A percentile compares a stretch with the other conserved stretches of the same genome.
These are phyloP conservation scores for Pseudocercospora pini-densiflorae DNA, from an alignment of 2,329 filamentous ascomycete species.

Conservation along the genomic window DNA sequence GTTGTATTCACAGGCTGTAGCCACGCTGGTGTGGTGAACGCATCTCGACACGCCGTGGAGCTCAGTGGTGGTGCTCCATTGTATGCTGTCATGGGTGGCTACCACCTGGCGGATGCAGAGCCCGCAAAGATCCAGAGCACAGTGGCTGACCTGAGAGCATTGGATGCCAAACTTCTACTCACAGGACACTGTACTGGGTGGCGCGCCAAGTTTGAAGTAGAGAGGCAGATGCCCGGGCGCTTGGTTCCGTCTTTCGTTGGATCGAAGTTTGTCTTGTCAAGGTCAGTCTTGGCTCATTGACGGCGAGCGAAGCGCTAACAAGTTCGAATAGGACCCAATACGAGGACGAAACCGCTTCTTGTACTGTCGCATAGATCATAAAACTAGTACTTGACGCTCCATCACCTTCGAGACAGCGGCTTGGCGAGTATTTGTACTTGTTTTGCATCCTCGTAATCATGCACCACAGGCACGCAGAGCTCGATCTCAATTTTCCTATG, in stretches of 20 bases:
- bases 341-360: not conserved
- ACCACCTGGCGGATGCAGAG: slow-evolving; percentile 36
- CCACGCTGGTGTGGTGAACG: slow-evolving; percentile 37
- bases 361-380: not conserved
- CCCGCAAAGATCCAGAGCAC: slow-evolving; percentile 28
- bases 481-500: not conserved
- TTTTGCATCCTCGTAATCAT: not conserved
- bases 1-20: slow-evolving; percentile 38
- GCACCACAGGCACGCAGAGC: not conserved
- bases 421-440: not conserved
- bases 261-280: slow-evolving; percentile 26
- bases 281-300: not conserved
- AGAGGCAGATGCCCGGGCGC: slow-evolving; percentile 33
- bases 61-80: slow-evolving; percentile 30
- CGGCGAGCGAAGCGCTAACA: not conserved
- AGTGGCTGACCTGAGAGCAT: slow-evolving; percentile 28
- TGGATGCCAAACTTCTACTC: slow-evolving; percentile 31
- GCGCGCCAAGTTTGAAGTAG: slow-evolving; percentile 36
- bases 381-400: not conserved
- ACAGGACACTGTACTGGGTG: slow-evolving; percentile 37
- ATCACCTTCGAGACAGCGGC: not conserved
- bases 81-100: slow-evolving; percentile 38
- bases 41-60: slow-evolving; percentile 29
- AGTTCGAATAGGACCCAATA: not conserved
- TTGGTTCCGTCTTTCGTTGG: slow-evolving; percentile 37